Conservation (phyloP, 2,329 filamentous ascomycete species). For the Tolypocladium capitatum region DNA sequence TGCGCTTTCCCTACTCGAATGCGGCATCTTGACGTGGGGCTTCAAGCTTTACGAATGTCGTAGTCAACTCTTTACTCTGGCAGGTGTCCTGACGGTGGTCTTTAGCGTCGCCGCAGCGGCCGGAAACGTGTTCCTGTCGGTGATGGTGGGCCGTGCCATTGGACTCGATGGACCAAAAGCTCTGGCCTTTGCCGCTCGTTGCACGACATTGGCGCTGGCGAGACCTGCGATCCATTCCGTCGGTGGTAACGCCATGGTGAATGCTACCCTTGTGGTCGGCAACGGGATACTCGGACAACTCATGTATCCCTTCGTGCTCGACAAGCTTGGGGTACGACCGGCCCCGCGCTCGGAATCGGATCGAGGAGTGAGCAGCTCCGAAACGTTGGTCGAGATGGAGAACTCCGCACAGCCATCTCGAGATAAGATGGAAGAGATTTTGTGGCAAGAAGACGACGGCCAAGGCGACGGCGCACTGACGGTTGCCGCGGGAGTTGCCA, state of each 20-base stretch:
- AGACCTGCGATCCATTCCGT: constrained; percentile 32
- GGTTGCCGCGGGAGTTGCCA: constrained; percentile 36
- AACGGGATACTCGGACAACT: constrained; percentile 34
- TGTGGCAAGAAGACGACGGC: neutral
- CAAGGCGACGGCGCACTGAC: constrained; percentile 19
- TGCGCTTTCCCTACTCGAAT: constrained; percentile 34
- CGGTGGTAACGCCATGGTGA: constrained; percentile 30
- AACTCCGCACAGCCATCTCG: neutral
- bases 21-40: constrained; percentile 38
- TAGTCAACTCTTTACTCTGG: constrained; percentile 27
- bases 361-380: neutral
- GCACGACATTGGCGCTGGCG: constrained; percentile 35
- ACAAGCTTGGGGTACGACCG: constrained; percentile 12
- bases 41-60: constrained; percentile 40
- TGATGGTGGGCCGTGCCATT: constrained; percentile 20
- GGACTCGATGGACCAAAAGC: constrained; percentile 21
- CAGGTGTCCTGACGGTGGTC: constrained; percentile 24
- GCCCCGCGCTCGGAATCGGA: neutral
- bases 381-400: neutral
- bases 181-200: constrained; percentile 35
- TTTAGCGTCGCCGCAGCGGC: constrained; percentile 24
- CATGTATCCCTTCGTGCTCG: constrained; percentile 22
- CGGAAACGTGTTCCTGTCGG: constrained; percentile 28
- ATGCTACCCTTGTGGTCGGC: constrained; percentile 36
- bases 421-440: neutral